Conservation (phyloP, 768 basidiomycete genomes). For the Tephrocybe sp. region DNA sequence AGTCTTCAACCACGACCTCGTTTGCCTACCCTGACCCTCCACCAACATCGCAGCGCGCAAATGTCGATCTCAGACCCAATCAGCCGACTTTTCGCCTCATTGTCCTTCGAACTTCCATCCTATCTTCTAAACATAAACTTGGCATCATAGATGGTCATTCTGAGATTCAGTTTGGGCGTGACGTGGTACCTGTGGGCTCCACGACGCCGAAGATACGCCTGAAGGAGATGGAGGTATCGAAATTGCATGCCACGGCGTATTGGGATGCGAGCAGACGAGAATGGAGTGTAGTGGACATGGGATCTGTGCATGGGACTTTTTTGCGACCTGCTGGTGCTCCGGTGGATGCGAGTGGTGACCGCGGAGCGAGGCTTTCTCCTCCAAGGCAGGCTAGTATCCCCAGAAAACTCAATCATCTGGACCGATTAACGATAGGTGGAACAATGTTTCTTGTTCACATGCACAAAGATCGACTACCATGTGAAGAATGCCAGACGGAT, state of each 20-base stretch:
- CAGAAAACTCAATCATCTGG: conserved; percentile 57
- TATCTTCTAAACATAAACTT: conserved; percentile 47
- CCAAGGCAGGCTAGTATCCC: conserved; percentile 69
- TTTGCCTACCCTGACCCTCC: conserved; percentile 4
- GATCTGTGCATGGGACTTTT: conserved; percentile 83
- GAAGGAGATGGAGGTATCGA: conserved; percentile 84
- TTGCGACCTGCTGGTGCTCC: conserved; percentile 31
- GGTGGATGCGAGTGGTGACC: conserved; percentile 14
- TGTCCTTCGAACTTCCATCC: conserved; percentile 51
- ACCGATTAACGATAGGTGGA: conserved; percentile 63
- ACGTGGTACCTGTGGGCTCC: conserved; percentile 48
- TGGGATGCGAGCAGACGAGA: conserved; percentile 58
- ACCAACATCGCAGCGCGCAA: conserved; percentile 4
- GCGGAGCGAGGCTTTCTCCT: conserved; percentile 57
- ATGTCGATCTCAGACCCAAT: conserved; percentile 17
- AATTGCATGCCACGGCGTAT: conserved; percentile 72
- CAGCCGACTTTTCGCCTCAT: conserved; percentile 49
- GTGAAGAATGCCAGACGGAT: conserved; percentile 55
- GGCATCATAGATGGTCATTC: conserved; percentile 45
- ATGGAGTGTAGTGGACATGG: conserved; percentile 84
- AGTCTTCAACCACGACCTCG: conserved; percentile 12
- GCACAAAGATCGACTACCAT: conserved; percentile 60
- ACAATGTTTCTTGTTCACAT: conserved; percentile 72
- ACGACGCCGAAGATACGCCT: conserved; percentile 64
- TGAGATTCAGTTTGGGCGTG: conserved; percentile 75